Evolutionary conservation across 202 grass and related monocot genomes (phyloP).

Genomic region (Digitaria exilis): DNA sequence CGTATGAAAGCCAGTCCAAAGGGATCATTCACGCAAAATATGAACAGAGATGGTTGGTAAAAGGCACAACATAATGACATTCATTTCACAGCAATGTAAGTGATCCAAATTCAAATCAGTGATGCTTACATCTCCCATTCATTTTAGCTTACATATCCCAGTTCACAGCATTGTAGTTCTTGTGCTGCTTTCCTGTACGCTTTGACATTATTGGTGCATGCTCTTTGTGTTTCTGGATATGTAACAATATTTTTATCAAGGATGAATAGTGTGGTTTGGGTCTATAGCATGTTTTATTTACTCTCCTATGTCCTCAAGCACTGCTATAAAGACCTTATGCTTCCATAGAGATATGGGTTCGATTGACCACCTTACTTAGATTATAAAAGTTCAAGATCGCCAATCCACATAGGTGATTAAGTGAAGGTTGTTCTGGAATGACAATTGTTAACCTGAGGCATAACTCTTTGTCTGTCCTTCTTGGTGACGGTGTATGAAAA

Average conservation of each 20-base stretch:
- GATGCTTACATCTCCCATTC: not conserved
- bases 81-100: conserved; percentile 19
- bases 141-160: not conserved
- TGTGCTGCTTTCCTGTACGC: conserved; percentile 19
- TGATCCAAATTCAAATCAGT: conserved; percentile 5
- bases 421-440: conserved; percentile 17
- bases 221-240: not conserved
- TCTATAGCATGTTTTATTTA: not conserved
- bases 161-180: not conserved
- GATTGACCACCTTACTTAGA: no score
- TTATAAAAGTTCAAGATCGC: not conserved
- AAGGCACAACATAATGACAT: not conserved
- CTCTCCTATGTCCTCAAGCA: not conserved
- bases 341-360: not conserved
- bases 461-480: not conserved
- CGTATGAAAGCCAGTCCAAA: not conserved
- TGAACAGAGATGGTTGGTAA: not conserved
- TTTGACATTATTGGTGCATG: not conserved
- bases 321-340: not conserved
- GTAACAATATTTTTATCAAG: not conserved
- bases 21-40: not conserved
- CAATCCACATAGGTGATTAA: not conserved
- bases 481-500: conserved; percentile 2
- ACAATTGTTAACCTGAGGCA: conserved; percentile 3
- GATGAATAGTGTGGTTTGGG: not conserved